Conservation (phyloP, 2,329 filamentous ascomycete genomes). For the Clarireedia homoeocarpa region DNA sequence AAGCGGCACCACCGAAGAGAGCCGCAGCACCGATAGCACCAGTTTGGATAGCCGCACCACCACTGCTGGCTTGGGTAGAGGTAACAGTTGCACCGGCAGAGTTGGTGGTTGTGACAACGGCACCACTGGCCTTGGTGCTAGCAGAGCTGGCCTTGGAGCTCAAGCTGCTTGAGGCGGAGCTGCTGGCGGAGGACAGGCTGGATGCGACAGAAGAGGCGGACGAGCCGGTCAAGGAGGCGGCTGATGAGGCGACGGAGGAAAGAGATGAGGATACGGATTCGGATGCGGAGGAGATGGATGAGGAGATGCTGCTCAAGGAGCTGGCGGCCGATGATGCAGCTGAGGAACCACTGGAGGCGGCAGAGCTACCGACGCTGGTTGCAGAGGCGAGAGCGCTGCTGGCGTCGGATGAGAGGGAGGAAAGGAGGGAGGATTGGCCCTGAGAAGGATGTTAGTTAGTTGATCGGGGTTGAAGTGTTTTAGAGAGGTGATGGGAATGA, state of each 20-base stretch:
- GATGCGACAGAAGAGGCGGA: constrained; percentile 8
- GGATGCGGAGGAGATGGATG: constrained; percentile 4
- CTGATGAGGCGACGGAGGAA: not conserved
- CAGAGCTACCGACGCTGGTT: not conserved
- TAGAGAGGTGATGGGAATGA: not conserved
- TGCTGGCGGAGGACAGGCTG: constrained; percentile 7
- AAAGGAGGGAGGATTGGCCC: constrained; percentile 14
- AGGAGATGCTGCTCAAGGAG: not conserved
- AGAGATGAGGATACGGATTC: not conserved
- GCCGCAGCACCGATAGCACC: constrained; percentile 24
- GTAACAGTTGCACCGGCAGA: not conserved
- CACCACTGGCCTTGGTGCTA: not conserved
- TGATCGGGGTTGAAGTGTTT: not conserved
- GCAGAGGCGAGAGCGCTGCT: not conserved
- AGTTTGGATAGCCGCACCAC: constrained; percentile 20
- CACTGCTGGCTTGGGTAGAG: not conserved
- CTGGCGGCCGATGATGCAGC: not conserved
- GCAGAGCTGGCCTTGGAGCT: constrained; percentile 8
- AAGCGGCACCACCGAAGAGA: constrained; percentile 24
- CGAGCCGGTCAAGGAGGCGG: not conserved
- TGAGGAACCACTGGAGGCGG: not conserved
- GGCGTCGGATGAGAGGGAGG: not conserved
- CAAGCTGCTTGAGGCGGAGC: constrained; percentile 7
- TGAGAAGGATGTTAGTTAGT: not conserved
- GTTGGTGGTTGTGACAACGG: constrained; percentile 1